These are phyloP conservation scores for Pythium grandisporangium DNA, from an alignment of 352 stramenopile genomes.

Conservation along the genomic window DNA sequence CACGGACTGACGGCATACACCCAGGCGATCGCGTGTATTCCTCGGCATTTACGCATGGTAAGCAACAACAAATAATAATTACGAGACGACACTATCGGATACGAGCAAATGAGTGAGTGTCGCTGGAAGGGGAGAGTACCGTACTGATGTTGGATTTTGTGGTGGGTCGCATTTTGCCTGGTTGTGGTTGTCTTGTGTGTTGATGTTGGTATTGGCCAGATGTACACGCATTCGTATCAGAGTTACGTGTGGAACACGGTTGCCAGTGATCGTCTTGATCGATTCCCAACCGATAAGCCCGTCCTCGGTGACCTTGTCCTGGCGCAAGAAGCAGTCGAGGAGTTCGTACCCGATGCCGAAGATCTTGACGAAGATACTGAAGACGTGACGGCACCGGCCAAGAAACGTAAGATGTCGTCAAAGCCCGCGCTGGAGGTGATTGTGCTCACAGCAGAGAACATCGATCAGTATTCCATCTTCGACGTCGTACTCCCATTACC, in stretches of 20 bases:
- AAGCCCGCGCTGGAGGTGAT: constrained; percentile 9
- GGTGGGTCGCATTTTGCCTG: not conserved
- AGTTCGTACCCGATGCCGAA: constrained; percentile 2
- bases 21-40: constrained; percentile 67
- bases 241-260: constrained; percentile 95
- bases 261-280: constrained; percentile 83
- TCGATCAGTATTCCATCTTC: constrained; percentile 85
- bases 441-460: constrained; percentile 85
- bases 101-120: no score
- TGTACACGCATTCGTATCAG: constrained; percentile 91
- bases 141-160: no score
- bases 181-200: not conserved
- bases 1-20: constrained; percentile 47
- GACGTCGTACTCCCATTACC: constrained; percentile 96
- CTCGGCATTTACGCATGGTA: constrained; percentile 81
- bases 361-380: constrained; percentile 25
- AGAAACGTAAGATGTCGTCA: constrained; percentile 18
- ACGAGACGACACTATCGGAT: no score
- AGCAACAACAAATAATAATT: not conserved
- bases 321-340: constrained; percentile 8
- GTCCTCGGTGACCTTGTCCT: constrained; percentile 91
- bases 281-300: constrained; percentile 47
- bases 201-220: constrained; percentile 19
- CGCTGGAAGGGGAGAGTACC: no score
- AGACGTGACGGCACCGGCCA: constrained; percentile 5